Evolutionary conservation across 2,329 filamentous ascomycete species (phyloP).

Genomic region (Alternaria viburni): DNA sequence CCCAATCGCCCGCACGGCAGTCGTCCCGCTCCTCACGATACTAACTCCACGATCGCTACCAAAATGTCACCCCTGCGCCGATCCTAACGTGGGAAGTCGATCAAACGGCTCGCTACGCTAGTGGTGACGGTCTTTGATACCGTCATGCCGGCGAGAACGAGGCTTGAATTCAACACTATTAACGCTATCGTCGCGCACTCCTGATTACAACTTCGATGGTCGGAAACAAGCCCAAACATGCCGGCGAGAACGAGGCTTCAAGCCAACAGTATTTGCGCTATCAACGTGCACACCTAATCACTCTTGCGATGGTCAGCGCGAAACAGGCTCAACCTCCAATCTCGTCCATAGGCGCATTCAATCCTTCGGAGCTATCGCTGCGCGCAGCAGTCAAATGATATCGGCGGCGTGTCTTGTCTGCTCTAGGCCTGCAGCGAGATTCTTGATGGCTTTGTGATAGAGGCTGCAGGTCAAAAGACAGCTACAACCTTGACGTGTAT

Average conservation of each 20-base stretch:
- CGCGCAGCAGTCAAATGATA: background rate
- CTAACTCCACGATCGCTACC: background rate
- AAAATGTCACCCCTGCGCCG: background rate
- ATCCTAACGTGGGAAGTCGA: background rate
- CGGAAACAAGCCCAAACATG: too few species aligned
- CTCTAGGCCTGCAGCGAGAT: background rate
- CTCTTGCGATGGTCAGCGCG: background rate
- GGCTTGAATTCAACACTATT: background rate
- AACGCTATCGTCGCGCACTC: background rate
- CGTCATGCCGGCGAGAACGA: background rate
- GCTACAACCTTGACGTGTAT: background rate
- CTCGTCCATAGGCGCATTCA: background rate
- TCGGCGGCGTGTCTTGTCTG: background rate
- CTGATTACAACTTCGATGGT: background rate
- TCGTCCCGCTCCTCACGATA: background rate
- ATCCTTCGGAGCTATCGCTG: background rate
- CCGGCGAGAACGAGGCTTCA: background rate
- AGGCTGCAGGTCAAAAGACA: background rate
- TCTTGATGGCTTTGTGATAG: rapidly evolving
- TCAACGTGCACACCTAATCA: background rate
- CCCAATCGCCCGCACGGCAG: background rate
- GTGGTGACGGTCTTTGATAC: background rate
- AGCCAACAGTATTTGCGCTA: background rate
- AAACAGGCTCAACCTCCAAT: background rate
- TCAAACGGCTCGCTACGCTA: background rate